phyloP scores from a whole-genome alignment of 2,329 filamentous ascomycete genomes.

The Epichloe baconii region DNA sequence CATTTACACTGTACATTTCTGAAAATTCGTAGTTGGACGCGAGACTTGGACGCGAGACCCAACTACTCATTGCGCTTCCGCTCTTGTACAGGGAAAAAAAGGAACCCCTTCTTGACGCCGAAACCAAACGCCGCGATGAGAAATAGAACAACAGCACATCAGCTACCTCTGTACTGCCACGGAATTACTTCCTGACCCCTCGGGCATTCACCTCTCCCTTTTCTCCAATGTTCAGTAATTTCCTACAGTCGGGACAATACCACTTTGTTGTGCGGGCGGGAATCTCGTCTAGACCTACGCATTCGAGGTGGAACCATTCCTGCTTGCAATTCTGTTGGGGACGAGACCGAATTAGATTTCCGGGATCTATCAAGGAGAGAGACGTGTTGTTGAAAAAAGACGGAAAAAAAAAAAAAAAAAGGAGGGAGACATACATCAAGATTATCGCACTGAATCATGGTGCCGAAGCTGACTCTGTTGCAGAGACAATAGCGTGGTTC shows the following conservation, averaged over 20 bases:
- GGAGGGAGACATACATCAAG: conserved; percentile 44
- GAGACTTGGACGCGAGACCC: no score
- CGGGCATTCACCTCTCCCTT: conserved; percentile 50
- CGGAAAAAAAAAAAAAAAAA: background rate
- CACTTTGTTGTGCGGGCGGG: conserved; percentile 65
- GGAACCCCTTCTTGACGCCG: no score
- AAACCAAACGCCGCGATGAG: no score
- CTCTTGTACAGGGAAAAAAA: no score
- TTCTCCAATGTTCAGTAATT: conserved; percentile 47
- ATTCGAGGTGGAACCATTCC: conserved; percentile 78
- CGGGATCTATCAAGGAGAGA: no score
- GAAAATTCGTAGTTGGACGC: no score
- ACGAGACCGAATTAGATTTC: no score
- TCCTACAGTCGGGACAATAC: conserved; percentile 70
- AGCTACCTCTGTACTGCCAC: no score
- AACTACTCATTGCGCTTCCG: no score
- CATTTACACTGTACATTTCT: no score
- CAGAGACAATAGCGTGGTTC: conserved; percentile 69
- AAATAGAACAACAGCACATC: background rate
- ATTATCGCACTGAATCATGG: conserved; percentile 76
- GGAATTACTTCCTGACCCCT: conserved; percentile 32
- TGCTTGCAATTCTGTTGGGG: conserved; percentile 50
- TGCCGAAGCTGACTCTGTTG: conserved; percentile 67
- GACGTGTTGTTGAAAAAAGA: background rate
- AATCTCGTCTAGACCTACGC: conserved; percentile 54